Evolutionary conservation across 2,329 filamentous ascomycete genomes (phyloP).

Genomic region (Penicillium aurantiogriseum): DNA sequence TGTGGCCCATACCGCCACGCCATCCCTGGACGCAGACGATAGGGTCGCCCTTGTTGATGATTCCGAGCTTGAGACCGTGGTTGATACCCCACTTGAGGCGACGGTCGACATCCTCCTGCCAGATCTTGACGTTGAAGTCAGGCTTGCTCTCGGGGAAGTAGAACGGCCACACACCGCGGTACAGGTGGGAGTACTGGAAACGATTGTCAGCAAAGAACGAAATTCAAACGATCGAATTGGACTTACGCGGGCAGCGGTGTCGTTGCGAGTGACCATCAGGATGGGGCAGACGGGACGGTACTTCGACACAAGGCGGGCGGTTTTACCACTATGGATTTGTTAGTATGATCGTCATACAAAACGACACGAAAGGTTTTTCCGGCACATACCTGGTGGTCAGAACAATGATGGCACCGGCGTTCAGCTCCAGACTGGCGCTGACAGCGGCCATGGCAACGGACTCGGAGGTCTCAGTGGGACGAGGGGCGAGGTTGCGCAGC

Average conservation of each 20-base stretch:
- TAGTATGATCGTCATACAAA: constrained; percentile 18
- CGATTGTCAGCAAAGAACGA: constrained; percentile 17
- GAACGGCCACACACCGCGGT: constrained; percentile 98
- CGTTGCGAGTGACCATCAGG: constrained; percentile 95
- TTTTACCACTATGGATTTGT: constrained; percentile 65
- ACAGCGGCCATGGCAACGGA: constrained; percentile 97
- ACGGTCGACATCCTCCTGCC: constrained; percentile 98
- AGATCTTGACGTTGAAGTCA: constrained; percentile 87
- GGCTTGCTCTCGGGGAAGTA: constrained; percentile 90
- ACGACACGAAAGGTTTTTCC: neutral
- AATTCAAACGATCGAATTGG: neutral
- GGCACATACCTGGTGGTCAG: constrained; percentile 74
- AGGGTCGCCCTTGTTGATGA: constrained; percentile 73
- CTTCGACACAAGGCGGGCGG: constrained; percentile 93
- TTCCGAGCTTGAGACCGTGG: constrained; percentile 77
- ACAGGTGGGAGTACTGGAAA: constrained; percentile 76
- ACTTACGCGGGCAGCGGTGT: constrained; percentile 69
- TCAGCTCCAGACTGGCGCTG: constrained; percentile 90
- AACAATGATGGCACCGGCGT: constrained; percentile 92
- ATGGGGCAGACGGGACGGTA: constrained; percentile 98
- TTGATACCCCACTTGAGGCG: constrained; percentile 96
- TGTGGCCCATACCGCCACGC: constrained; percentile 67
- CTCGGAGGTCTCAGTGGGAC: constrained; percentile 85
- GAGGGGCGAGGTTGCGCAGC: constrained; percentile 76
- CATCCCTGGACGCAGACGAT: constrained; percentile 68